Conservation (phyloP, 345 rosid genomes). For the Gossypioides kirkii region DNA sequence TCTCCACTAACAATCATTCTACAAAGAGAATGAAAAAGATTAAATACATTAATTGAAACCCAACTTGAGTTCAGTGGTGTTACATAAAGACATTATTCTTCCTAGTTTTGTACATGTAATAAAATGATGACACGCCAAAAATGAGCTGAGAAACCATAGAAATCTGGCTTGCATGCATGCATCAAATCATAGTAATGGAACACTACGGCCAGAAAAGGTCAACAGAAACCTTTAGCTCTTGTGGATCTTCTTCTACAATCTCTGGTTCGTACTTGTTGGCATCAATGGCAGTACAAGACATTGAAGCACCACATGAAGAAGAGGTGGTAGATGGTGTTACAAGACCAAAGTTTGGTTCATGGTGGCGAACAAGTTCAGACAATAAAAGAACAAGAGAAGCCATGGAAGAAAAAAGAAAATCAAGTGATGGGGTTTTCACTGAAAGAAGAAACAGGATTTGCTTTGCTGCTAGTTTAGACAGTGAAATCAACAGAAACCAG, state of each 20-base stretch:
- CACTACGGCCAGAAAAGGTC: neutral
- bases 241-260: neutral
- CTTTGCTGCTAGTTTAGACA: neutral
- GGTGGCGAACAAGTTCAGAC: constrained; percentile 21
- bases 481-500: neutral
- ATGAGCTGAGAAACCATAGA: no score
- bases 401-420: neutral
- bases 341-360: constrained; percentile 8
- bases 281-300: neutral
- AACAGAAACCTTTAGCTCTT: neutral
- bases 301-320: neutral
- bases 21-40: no score
- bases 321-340: neutral
- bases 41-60: no score
- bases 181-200: no score
- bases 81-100: no score
- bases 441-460: neutral
- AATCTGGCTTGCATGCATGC: no score
- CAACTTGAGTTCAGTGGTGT: no score
- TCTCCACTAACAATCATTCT: no score
- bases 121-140: no score
- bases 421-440: neutral
- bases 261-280: neutral
- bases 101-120: no score
- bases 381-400: constrained; percentile 20